Conservation (phyloP, 2,329 filamentous ascomycete species). For the Ceratocystis diversiconidia region DNA sequence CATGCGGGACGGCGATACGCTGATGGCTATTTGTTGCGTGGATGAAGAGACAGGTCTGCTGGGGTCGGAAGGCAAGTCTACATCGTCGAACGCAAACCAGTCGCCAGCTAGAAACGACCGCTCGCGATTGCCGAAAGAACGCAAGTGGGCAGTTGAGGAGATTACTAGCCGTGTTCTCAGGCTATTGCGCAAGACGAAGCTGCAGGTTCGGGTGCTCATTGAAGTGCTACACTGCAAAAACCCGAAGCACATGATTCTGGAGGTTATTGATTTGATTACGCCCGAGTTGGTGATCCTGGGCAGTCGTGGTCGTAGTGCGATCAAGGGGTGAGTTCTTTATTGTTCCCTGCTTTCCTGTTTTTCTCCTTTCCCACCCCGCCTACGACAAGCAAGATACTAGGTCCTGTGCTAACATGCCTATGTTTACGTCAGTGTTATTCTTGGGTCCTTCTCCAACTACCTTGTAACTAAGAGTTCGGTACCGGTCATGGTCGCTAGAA, state of each 20-base stretch:
- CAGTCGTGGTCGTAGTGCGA: conserved; percentile 74
- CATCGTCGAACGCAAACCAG: conserved; percentile 16
- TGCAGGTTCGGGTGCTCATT: conserved; percentile 86
- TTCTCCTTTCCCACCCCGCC: neutral
- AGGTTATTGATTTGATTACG: conserved; percentile 86
- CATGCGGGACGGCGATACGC: conserved; percentile 80
- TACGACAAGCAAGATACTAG: neutral
- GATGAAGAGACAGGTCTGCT: conserved; percentile 67
- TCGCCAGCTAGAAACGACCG: conserved; percentile 28
- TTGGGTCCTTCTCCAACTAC: conserved; percentile 96
- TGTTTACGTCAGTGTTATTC: conserved; percentile 51
- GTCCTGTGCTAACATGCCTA: conserved; percentile 24
- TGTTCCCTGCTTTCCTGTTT: neutral
- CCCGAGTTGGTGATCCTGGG: conserved; percentile 89
- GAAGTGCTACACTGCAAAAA: conserved; percentile 98
- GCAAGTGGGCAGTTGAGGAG: conserved; percentile 63
- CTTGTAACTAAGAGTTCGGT: conserved; percentile 92
- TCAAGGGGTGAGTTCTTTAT: conserved; percentile 62
- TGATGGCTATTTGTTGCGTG: conserved; percentile 84
- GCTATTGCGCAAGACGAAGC: conserved; percentile 72
- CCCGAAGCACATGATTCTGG: conserved; percentile 86
- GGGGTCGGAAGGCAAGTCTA: conserved; percentile 12
- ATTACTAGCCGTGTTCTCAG: conserved; percentile 78
- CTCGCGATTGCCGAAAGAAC: conserved; percentile 58
- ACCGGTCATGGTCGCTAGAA: conserved; percentile 94